Conservation (phyloP, 352 stramenopile genomes). For the Peronosclerospora sorghi region DNA sequence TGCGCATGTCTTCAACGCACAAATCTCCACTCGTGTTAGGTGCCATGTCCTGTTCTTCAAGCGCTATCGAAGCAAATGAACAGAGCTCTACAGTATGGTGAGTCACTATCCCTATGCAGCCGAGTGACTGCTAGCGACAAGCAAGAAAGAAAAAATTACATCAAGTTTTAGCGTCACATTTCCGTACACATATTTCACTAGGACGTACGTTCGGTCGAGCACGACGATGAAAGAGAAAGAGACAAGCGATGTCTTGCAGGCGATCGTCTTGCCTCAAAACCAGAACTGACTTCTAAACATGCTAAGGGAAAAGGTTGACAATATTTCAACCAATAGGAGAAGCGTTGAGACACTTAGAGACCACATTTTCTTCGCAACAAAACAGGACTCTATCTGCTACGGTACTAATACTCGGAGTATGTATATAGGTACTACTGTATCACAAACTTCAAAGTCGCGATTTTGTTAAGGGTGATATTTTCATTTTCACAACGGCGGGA, state of each 20-base stretch:
- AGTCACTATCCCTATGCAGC: conserved; percentile 11
- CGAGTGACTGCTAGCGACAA: conserved; percentile 14
- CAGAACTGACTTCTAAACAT: conserved; percentile 45
- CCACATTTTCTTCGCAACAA: too few species aligned
- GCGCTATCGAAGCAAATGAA: background rate
- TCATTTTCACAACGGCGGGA: too few species aligned
- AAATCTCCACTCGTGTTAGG: conserved; percentile 53
- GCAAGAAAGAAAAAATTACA: background rate
- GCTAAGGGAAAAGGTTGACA: conserved; percentile 2
- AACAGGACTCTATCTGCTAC: too few species aligned
- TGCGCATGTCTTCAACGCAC: conserved; percentile 49
- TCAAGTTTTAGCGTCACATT: background rate
- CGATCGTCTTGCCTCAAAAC: conserved; percentile 28
- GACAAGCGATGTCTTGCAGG: background rate
- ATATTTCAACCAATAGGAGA: conserved; percentile 3
- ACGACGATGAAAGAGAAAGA: background rate
- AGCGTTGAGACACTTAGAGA: background rate
- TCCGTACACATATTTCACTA: background rate
- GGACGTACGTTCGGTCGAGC: conserved; percentile 12
- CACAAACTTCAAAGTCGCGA: too few species aligned
- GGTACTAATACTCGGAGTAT: too few species aligned
- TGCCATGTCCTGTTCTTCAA: conserved; percentile 24
- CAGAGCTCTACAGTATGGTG: conserved; percentile 6
- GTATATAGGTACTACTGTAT: too few species aligned
- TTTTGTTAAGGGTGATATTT: too few species aligned